Conservation (phyloP, 2,329 filamentous ascomycete species). For the Monosporascus sp. region DNA sequence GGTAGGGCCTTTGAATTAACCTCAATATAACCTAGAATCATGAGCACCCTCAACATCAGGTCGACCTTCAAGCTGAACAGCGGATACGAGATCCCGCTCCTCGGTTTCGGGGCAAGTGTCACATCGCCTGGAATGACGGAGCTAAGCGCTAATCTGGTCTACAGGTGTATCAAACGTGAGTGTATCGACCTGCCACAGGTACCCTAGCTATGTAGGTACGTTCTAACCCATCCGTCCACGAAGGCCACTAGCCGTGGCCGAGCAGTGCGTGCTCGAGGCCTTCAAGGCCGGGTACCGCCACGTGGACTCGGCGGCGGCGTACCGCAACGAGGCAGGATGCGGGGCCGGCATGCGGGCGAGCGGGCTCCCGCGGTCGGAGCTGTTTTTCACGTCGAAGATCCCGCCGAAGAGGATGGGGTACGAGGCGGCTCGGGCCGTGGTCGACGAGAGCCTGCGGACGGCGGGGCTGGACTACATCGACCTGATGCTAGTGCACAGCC, state of each 20-base stretch:
- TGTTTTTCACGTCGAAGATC: conserved; percentile 55
- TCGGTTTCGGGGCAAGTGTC: conserved; percentile 49
- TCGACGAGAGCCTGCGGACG: conserved; percentile 58
- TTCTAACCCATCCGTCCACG: conserved; percentile 5
- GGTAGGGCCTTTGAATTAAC: not conserved
- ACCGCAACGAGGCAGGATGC: conserved; percentile 45
- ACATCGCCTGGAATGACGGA: not conserved
- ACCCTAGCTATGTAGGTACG: not conserved
- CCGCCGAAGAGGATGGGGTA: conserved; percentile 48
- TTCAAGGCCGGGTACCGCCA: conserved; percentile 50
- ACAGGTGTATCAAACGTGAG: conserved; percentile 51
- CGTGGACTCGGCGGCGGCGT: conserved; percentile 49
- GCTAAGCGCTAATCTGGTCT: not conserved
- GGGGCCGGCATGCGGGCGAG: conserved; percentile 39
- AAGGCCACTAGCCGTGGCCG: conserved; percentile 31
- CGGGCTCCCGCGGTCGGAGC: conserved; percentile 38
- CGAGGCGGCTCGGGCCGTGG: conserved; percentile 55
- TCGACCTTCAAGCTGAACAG: conserved; percentile 50
- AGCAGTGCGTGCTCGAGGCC: conserved; percentile 38
- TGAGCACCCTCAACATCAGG: conserved; percentile 42
- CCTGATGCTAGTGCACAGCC: conserved; percentile 58
- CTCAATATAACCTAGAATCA: conserved; percentile 23
- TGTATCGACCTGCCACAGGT: not conserved
- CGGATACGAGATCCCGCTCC: conserved; percentile 45
- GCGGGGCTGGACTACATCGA: conserved; percentile 64